Base-by-base conservation (phyloP, 129 eudicot species). In the Pittosporum tobira region DNA sequence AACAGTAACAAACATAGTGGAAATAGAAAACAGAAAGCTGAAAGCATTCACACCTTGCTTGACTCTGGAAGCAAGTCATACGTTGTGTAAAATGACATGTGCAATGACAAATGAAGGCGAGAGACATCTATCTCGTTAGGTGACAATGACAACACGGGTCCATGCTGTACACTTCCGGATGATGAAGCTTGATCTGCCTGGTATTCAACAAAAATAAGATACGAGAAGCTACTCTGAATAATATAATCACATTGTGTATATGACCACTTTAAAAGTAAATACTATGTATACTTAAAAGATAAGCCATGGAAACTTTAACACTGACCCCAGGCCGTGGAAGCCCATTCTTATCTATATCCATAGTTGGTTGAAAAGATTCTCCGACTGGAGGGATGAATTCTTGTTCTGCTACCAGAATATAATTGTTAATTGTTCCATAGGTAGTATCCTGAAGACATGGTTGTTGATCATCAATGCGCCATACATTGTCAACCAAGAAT, bases 31-130 rank as follows among this genome's bases (percentile, higher is more conserved):
- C 8, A 60, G 20, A 61, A 29, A 19, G 29, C 31, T 36, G 3
- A 30, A 15, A 15, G 48, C 40, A 66, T 59, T 66, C 75, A 20
- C 72, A 84, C 94, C 88, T 81, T 73, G 68, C 80, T 77, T 59
- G 94, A 81, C 65, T 74, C 61, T 5, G 94, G 94, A 60, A 84
- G 76, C 74, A 84, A 59, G 51, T 81, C 88, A 62, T 68, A 81
- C 18, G 76, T 73, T 63, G 59, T 81, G 30, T 63, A 59, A 22
- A 72, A 65, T 48, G 79, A 68, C 66, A 84, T 59, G 78, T 81
- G 83, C 67, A 66, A 62, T 27, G 71, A 75, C 57, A 84, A 68
- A 48, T 65, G 80, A 51, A 55, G 75, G 47, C 80, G 78, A 47
- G 77, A 67, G 34, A 66, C 72, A 25, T 76, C 80, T 58, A 74